These are phyloP conservation scores for Corylus avellana DNA, from an alignment of 306 rosid species.

Conservation along the genomic window DNA sequence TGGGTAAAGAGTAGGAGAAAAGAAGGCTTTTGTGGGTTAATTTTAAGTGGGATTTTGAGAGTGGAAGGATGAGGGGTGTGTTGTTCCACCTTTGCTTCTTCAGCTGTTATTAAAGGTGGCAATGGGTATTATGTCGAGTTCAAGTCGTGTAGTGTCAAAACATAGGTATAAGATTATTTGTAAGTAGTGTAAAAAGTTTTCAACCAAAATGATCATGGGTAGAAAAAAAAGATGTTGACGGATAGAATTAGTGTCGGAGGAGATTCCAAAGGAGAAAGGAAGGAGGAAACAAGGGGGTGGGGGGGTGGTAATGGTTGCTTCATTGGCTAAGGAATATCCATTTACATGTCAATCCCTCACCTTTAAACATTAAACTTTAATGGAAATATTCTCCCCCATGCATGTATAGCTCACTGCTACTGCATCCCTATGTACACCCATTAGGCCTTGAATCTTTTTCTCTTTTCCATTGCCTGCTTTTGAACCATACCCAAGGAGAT, in stretches of 20 bases:
- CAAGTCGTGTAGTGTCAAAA: too few species aligned
- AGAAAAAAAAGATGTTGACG: too few species aligned
- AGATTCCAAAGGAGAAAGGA: conserved; percentile 38
- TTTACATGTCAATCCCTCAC: conserved; percentile 38
- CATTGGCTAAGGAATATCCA: conserved; percentile 37
- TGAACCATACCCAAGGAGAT: conserved; percentile 28
- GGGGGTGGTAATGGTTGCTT: conserved; percentile 16
- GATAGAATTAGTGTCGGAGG: conserved; percentile 7
- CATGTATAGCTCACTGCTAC: not conserved
- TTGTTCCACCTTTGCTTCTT: conserved; percentile 40
- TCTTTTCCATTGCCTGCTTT: conserved; percentile 16
- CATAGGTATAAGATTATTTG: too few species aligned
- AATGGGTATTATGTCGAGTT: too few species aligned
- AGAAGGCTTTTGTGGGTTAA: conserved; percentile 25
- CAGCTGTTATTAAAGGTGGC: conserved; percentile 2
- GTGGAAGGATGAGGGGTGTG: conserved; percentile 46
- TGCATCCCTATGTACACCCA: not conserved
- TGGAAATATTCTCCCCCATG: conserved; percentile 32
- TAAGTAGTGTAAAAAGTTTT: too few species aligned
- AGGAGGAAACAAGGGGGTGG: conserved; percentile 9
- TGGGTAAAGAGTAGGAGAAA: conserved; percentile 12
- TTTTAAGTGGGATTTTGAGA: conserved; percentile 40
- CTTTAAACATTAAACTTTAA: conserved; percentile 34
- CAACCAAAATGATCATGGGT: too few species aligned
- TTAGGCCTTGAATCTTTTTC: not conserved